A percentile compares a stretch with the other conserved stretches of the same genome.
These are phyloP conservation scores for Blastosporella zonata DNA, from an alignment of 1,284 basidiomycete genomes.

Conservation along the genomic window DNA sequence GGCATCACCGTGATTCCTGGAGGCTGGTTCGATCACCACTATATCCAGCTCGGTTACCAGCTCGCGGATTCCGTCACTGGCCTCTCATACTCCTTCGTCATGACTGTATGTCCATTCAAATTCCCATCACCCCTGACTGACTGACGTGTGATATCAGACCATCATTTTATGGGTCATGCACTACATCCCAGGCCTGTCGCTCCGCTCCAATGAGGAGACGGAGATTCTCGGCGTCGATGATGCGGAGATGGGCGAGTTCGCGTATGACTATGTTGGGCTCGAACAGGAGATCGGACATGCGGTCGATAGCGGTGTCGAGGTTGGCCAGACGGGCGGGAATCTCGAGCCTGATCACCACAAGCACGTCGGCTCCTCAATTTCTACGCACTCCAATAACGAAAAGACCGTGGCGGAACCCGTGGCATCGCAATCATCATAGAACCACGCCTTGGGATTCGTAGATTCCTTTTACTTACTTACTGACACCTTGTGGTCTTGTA, in stretches of 20 bases:
- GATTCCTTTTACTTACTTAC: neutral
- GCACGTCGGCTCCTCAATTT: conserved; percentile 6
- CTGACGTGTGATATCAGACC: conserved; percentile 41
- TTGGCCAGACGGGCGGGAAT: conserved; percentile 20
- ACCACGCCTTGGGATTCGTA: neutral
- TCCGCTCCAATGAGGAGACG: conserved; percentile 78
- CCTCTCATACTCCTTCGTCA: conserved; percentile 75
- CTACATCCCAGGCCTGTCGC: conserved; percentile 81
- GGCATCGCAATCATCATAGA: neutral
- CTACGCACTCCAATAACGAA: conserved; percentile 9
- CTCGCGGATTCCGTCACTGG: conserved; percentile 78
- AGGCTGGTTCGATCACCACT: conserved; percentile 91
- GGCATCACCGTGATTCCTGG: conserved; percentile 72
- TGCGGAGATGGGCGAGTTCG: conserved; percentile 90
- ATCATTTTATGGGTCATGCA: conserved; percentile 93
- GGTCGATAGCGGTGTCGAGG: conserved; percentile 12
- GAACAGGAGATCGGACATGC: conserved; percentile 48
- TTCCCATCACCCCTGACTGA: neutral
- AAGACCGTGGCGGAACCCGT: neutral
- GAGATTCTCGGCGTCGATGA: conserved; percentile 95
- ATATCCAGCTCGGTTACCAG: conserved; percentile 84
- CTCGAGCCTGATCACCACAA: conserved; percentile 24
- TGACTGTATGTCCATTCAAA: conserved; percentile 55
- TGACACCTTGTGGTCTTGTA: neutral
- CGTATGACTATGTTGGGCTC: conserved; percentile 85